phyloP scores from a whole-genome alignment of 176 grass and related monocot genomes.

The Carex pumila region DNA sequence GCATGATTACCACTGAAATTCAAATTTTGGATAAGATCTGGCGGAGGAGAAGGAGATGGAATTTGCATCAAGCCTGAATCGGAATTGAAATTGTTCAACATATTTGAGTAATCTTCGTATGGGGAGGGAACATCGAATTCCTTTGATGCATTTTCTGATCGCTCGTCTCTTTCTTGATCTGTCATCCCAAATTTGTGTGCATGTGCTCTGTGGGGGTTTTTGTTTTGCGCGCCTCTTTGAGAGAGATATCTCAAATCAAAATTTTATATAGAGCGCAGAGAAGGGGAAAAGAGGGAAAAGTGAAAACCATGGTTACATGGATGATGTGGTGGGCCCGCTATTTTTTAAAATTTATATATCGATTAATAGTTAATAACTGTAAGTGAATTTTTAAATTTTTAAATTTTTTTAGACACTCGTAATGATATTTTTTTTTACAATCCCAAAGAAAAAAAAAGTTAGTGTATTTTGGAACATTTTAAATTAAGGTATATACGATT shows the following conservation, averaged over 20 bases:
- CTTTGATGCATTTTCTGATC: background rate
- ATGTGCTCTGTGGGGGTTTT: background rate
- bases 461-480: background rate
- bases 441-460: background rate
- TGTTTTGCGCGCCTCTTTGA: background rate
- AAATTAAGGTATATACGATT: background rate
- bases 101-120: conserved; percentile 16
- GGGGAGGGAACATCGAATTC: background rate
- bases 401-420: background rate
- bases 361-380: background rate
- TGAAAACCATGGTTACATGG: background rate
- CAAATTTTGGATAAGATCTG: background rate
- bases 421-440: background rate
- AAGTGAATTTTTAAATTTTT: too few species aligned
- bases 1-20: background rate
- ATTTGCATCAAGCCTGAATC: background rate
- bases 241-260: background rate
- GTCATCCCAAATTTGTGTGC: background rate
- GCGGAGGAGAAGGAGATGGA: background rate
- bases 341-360: background rate
- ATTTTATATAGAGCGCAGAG: background rate
- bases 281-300: background rate
- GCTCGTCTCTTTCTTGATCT: background rate
- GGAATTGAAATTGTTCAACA: background rate
- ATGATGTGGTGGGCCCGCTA: background rate